A percentile compares a stretch with the other conserved stretches of the same genome.
Conservation (phyloP, 345 rosid species). For the Gynandropsis gynandra region DNA sequence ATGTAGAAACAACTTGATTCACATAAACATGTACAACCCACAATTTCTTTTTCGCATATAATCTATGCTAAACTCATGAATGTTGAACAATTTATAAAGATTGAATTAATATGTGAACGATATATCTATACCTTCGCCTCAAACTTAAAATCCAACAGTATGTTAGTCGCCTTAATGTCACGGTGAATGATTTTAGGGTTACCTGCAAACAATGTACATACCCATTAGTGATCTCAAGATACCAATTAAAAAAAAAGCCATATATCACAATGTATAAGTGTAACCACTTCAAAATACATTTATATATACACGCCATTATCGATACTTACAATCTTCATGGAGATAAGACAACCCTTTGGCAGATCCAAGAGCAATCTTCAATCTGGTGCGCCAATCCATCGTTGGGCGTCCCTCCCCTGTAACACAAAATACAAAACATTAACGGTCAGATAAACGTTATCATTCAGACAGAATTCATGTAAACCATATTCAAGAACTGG, state of each 20-base stretch:
- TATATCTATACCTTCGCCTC: conserved; percentile 56
- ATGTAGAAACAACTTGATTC: neutral
- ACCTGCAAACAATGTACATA: conserved; percentile 33
- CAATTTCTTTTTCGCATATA: too few relatives aligned
- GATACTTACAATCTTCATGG: conserved; percentile 83
- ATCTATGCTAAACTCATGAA: too few relatives aligned
- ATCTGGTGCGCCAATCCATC: conserved; percentile 69
- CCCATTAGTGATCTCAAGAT: conserved; percentile 2
- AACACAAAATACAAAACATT: conserved; percentile 3
- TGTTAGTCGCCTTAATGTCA: conserved; percentile 84
- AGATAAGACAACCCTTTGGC: conserved; percentile 93
- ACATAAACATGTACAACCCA: conserved; percentile 15
- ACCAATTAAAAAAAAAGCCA: too few relatives aligned
- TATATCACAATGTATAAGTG: neutral
- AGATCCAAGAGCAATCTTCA: conserved; percentile 79
- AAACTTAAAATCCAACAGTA: conserved; percentile 71
- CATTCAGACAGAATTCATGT: neutral
- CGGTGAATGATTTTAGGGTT: conserved; percentile 92
- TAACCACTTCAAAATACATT: neutral
- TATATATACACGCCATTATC: neutral
- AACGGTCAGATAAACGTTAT: neutral
- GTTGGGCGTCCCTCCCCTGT: conserved; percentile 66
- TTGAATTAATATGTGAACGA: neutral
- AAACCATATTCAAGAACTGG: neutral
- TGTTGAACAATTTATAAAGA: too few relatives aligned